Base-by-base conservation (phyloP, 2,329 filamentous ascomycete species). In the Amauroascus verrucosus region DNA sequence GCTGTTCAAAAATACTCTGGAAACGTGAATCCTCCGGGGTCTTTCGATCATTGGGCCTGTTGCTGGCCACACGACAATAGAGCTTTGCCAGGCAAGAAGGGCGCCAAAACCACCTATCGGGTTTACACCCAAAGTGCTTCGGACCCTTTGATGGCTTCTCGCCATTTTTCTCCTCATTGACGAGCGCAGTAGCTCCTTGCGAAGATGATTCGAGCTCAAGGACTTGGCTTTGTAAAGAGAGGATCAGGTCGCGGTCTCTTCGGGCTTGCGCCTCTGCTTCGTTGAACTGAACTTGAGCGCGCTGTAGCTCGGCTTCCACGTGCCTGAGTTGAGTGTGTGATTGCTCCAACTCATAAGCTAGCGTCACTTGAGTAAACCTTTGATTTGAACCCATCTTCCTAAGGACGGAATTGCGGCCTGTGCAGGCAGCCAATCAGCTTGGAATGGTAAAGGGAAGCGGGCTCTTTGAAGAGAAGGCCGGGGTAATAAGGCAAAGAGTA, bases 201-300 rank as follows among this genome's bases (percentile, higher is more conserved):
- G 20, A 2, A 9, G 20, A 32, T 13, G 64, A 6, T 64, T 68
- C 54, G 54, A 63, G 37, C n/a, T 64, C 6, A 62, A 62, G 22
- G 65, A 54, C 18, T 45, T 43, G 38, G 24, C 22, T 46, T 24
- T 54, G 44, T 35, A 56, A 35, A 8, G 32, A 18, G 35, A 37
- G 24, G 24, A 54, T 56, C 26, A 54, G 38, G 4, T 54, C 46
- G n/a, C 30, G 37, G 13, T 50, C 46, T 14, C 40, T 43, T 20
- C 45, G 38, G 18, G 28, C 54, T 41, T 56, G 44, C 6, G 35
- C 44, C 18, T 40, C 18, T 16, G 45, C 45, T 6, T 24, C 30
- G 9, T 41, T 18, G 22, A 53, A 37, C 30, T 32, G 35, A 28
- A 24, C 37, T 26, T 56, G 24, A 18, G 30, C 37, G 30, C 28